Evolutionary conservation across 106 monocot species (phyloP), one percentile per base, ranked within the genome.

Genomic region (Triglochin maritima): DNA sequence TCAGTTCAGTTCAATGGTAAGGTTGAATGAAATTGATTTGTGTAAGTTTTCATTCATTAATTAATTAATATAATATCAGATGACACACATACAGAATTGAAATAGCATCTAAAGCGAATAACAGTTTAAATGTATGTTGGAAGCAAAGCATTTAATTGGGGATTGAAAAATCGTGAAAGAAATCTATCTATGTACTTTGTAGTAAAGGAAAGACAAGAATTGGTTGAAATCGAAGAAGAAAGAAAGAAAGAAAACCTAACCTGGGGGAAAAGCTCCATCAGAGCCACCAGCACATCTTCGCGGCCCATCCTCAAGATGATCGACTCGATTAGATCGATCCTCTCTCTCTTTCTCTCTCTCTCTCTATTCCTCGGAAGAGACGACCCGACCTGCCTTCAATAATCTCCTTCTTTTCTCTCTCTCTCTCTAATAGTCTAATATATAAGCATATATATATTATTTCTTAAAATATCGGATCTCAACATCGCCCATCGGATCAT

Each of bases 241-340:
- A 55, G 2, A 55, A 55, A 11, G 2, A 7, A 16, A 59, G 9
- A 62, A 46, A 0, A 16, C 6, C 4, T 10, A 44, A 62, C 61
- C 61, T 62, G 61, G 44, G 61, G 61, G 61, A 62, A 62, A 44
- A 44, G 44, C 44, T 62, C 42, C 61, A 10, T 43, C 3, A 62
- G 44, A 4, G 44, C n/a, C 42, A 62, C 44, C 42, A 62, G 45
- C 7, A 62, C 61, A 10, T 42, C 41, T 2, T 62, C 13, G 61
- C 17, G 44, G 45, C 44, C 45, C 44, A 10, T 62, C 29, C 59
- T 59, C 16, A 29, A 29, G 29, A 29, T 29, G 29, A 29, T 29
- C 29, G 29, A 29, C 29, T 29, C 29, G 29, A 29, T 29, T 29
- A 29, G 29, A 29, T 29, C 29, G 29, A 29, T 29, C 29, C 29